Percentiles rank a stretch among this genome's conserved stretches.
Conservation (phyloP, 2,329 filamentous ascomycete species). For the Penicillium concentricum region DNA sequence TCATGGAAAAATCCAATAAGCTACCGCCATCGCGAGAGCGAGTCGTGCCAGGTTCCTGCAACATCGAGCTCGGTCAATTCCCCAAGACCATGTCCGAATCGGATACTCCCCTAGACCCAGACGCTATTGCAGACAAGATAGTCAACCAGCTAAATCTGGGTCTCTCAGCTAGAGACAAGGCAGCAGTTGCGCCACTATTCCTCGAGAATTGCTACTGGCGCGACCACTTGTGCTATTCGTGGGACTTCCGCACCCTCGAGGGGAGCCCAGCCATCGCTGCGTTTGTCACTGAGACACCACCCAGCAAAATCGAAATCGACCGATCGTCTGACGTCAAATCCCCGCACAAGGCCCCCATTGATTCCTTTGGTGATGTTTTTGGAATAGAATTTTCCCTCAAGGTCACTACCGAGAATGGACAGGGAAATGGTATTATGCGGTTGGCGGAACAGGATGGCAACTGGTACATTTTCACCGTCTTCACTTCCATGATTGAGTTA, state of each 20-base stretch:
- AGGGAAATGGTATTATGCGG: slow-evolving; percentile 57
- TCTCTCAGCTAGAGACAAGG: slow-evolving; percentile 35
- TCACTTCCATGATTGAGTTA: slow-evolving; percentile 58
- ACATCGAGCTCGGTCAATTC: slow-evolving; percentile 48
- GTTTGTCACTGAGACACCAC: slow-evolving; percentile 38
- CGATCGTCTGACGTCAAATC: slow-evolving; percentile 45
- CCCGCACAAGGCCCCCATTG: slow-evolving; percentile 50
- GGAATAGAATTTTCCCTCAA: slow-evolving; percentile 59
- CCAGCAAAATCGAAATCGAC: slow-evolving; percentile 50
- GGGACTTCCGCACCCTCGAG: slow-evolving; percentile 57
- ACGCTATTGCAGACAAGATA: slow-evolving; percentile 37
- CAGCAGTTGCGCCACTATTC: slow-evolving; percentile 46
- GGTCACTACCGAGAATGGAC: slow-evolving; percentile 54
- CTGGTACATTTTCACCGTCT: slow-evolving; percentile 66
- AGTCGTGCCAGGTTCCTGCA: slow-evolving; percentile 55
- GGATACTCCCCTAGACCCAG: slow-evolving; percentile 36
- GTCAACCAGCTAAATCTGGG: slow-evolving; percentile 42
- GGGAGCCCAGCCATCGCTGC: slow-evolving; percentile 42
- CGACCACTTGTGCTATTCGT: slow-evolving; percentile 58
- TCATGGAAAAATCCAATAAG: not conserved
- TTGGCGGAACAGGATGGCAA: slow-evolving; percentile 44
- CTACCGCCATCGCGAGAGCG: slow-evolving; percentile 40
- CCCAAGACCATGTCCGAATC: slow-evolving; percentile 39
- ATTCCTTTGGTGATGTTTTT: slow-evolving; percentile 49
- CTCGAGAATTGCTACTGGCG: slow-evolving; percentile 56